Evolutionary conservation across 495 filamentous ascomycete species (phyloP).

Genomic region (Glonium stellatum): DNA sequence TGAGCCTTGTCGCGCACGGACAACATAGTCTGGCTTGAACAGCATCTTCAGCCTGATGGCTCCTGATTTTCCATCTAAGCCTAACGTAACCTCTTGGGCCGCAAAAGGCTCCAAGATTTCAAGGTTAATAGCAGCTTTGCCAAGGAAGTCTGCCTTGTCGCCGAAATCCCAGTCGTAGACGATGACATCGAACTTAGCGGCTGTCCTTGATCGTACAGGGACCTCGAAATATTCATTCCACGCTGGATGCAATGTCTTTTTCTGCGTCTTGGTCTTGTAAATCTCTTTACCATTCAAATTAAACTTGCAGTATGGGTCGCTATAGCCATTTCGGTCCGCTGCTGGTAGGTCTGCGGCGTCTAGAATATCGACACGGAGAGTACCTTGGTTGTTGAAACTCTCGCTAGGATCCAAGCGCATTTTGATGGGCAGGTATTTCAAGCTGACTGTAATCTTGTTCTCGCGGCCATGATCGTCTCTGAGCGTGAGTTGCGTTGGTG

Average conservation of each 20-base stretch:
- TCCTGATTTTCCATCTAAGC: slow-evolving; percentile 84
- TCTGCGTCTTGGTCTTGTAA: slow-evolving; percentile 87
- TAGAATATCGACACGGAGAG: slow-evolving; percentile 80
- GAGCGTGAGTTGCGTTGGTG: slow-evolving; percentile 72
- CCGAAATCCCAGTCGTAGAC: slow-evolving; percentile 95
- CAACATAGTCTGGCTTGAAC: slow-evolving; percentile 93
- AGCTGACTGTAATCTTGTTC: slow-evolving; percentile 77
- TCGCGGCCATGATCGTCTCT: slow-evolving; percentile 66
- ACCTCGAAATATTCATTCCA: slow-evolving; percentile 97
- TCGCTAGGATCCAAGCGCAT: slow-evolving; percentile 93
- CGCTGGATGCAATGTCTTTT: slow-evolving; percentile 88
- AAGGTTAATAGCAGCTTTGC: slow-evolving; percentile 70
- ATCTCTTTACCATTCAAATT: slow-evolving; percentile 76
- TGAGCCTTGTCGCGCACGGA: slow-evolving; percentile 78
- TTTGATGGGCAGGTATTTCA: slow-evolving; percentile 87
- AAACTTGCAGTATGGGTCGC: slow-evolving; percentile 95
- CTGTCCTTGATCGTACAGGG: slow-evolving; percentile 71
- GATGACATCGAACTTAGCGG: slow-evolving; percentile 73
- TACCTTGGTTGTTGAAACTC: slow-evolving; percentile 98
- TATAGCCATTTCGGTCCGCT: slow-evolving; percentile 91
- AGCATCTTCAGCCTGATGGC: slow-evolving; percentile 72
- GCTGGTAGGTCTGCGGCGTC: slow-evolving; percentile 82
- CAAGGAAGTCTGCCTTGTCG: slow-evolving; percentile 82
- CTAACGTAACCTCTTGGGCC: slow-evolving; percentile 61
- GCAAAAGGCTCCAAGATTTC: slow-evolving; percentile 77